Base-by-base conservation (phyloP, 2,329 filamentous ascomycete species). In the Aspergillus luchuensis region DNA sequence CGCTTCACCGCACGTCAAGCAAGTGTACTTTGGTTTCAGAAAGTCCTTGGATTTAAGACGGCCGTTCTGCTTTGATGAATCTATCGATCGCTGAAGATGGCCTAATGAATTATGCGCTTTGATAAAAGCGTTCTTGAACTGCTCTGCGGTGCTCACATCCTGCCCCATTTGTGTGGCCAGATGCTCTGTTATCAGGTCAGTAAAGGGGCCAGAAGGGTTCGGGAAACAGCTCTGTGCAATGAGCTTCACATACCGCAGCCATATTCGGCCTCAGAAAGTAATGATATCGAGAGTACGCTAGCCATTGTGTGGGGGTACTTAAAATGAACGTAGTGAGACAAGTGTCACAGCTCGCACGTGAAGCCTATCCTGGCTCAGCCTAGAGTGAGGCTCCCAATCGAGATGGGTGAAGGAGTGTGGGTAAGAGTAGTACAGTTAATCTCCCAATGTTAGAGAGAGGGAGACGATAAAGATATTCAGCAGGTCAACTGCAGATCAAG, bases 11-110 rank as follows among this genome's bases (percentile, higher is more conserved):
- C 77, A 79, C 8, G 70, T 67, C 52, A 79, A 60, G 60, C 77
- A 79, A 23, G 70, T 72, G 57, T 78, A 79, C 54, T 72, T 74
- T 5, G 77, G 76, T 52, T 74, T 78, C 38, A 78, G 59, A 2
- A 73, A 70, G 11, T 68, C 64, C 8, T 67, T 63, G 38, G 67
- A 67, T 5, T 65, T 68, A 13, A 70, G 59, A 38, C 67, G 56
- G 38, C 62, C 64, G 1, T 65, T 65, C 36, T 69, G 64, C 23
- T 68, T 62, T 5, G 67, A 17, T 19, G 63, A 57, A 2, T 67
- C 66, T 28, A 66, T 66, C 8, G 70, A 52, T 17, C 69, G 69
- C 8, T 71, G 67, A 13, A 68, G 67, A 11, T 69, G 68, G 25
- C 73, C 71, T 56, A 75, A 64, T 3, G 67, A 58, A 36, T 71